phyloP scores from a whole-genome alignment of 2,329 filamentous ascomycete species.

The Ascocoryne sarcoides region DNA sequence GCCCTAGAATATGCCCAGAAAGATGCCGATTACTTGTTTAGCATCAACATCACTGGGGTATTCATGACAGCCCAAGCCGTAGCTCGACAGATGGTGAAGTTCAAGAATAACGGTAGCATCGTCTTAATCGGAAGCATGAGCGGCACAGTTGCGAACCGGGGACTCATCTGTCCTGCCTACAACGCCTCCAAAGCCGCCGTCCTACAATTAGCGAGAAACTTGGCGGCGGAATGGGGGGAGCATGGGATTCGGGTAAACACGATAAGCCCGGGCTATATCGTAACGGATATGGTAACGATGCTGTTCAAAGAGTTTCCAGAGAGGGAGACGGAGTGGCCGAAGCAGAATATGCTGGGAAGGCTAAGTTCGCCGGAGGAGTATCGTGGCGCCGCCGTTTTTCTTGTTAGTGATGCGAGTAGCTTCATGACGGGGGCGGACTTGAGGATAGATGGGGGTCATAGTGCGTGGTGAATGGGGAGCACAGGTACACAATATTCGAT shows the following conservation, averaged over 20 bases:
- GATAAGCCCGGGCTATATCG: slow-evolving; percentile 71
- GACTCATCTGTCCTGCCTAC: slow-evolving; percentile 56
- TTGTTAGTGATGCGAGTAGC: slow-evolving; percentile 57
- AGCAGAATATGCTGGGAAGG: slow-evolving; percentile 74
- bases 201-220: slow-evolving; percentile 59
- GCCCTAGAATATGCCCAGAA: slow-evolving; percentile 73
- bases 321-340: slow-evolving; percentile 59
- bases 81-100: slow-evolving; percentile 63
- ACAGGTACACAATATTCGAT: not conserved
- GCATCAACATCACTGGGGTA: slow-evolving; percentile 77
- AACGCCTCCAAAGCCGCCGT: slow-evolving; percentile 71
- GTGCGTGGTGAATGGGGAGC: slow-evolving; percentile 39
- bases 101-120: slow-evolving; percentile 51
- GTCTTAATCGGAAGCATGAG: slow-evolving; percentile 65
- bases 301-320: slow-evolving; percentile 72
- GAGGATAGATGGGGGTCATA: slow-evolving; percentile 27
- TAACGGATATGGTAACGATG: slow-evolving; percentile 74
- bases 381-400: slow-evolving; percentile 59
- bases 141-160: slow-evolving; percentile 55
- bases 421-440: slow-evolving; percentile 49
- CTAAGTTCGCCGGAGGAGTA: slow-evolving; percentile 62
- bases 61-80: slow-evolving; percentile 83
- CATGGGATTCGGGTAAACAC: slow-evolving; percentile 69
- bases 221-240: slow-evolving; percentile 63
- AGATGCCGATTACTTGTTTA: slow-evolving; percentile 69